These are phyloP conservation scores for Thecaphora thlaspeos DNA, from an alignment of 1,284 basidiomycete species.

Conservation along the genomic window DNA sequence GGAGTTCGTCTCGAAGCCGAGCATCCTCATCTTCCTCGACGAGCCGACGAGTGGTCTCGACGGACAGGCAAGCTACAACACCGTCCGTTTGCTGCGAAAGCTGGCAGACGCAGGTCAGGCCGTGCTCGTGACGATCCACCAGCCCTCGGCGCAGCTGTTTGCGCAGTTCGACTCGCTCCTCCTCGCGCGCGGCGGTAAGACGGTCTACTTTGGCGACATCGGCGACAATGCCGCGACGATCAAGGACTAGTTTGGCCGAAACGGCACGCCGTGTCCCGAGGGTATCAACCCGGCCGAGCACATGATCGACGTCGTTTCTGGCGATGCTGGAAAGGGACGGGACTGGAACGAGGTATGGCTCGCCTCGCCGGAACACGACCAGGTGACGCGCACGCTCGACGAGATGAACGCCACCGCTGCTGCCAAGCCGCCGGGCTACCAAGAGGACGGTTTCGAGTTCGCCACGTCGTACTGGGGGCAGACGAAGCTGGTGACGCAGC, in stretches of 20 bases:
- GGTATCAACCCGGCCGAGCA: slow-evolving; percentile 49
- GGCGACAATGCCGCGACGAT: slow-evolving; percentile 66
- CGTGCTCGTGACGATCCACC: slow-evolving; percentile 59
- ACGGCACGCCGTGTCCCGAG: slow-evolving; percentile 60
- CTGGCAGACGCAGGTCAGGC: slow-evolving; percentile 53
- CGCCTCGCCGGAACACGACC: not conserved
- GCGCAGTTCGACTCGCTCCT: slow-evolving; percentile 44
- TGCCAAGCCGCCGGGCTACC: slow-evolving; percentile 2
- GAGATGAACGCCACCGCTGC: not conserved
- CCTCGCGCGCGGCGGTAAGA: slow-evolving; percentile 44
- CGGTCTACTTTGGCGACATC: slow-evolving; percentile 67
- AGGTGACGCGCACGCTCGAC: slow-evolving; percentile 2
- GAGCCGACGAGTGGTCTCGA: slow-evolving; percentile 51
- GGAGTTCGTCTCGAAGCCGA: slow-evolving; percentile 46
- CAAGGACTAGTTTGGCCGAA: slow-evolving; percentile 70
- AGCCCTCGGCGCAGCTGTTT: slow-evolving; percentile 54
- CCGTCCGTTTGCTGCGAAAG: slow-evolving; percentile 55
- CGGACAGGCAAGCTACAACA: slow-evolving; percentile 11
- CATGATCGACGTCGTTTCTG: slow-evolving; percentile 33
- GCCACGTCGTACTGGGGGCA: too few relatives aligned
- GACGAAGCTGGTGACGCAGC: too few relatives aligned
- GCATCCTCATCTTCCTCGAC: slow-evolving; percentile 50
- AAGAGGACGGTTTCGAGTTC: not conserved
- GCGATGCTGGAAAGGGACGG: slow-evolving; percentile 8
- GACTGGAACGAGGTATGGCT: slow-evolving; percentile 22